Evolutionary conservation across 2,329 filamentous ascomycete species (phyloP).

Genomic region (Zymoseptoria pseudotritici): DNA sequence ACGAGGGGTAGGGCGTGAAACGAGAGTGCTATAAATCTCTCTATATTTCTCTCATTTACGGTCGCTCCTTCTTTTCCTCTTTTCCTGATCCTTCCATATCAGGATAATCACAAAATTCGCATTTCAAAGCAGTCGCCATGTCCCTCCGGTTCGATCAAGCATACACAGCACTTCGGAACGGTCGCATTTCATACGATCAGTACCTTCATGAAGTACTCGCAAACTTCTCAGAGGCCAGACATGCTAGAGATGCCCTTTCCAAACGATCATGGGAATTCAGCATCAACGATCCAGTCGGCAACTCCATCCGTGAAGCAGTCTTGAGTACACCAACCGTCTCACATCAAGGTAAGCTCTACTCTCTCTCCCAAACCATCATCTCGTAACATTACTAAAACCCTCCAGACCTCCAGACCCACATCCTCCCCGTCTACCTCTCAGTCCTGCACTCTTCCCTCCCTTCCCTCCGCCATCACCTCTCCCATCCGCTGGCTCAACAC

Average conservation of each 20-base stretch:
- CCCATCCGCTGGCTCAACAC: not conserved
- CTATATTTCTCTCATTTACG: not conserved
- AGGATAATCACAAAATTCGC: not conserved
- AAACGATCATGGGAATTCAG: slow-evolving; percentile 10
- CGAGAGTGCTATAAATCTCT: not conserved
- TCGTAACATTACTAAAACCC: too few relatives aligned
- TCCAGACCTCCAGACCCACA: not conserved
- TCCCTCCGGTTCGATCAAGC: slow-evolving; percentile 16
- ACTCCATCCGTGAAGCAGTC: slow-evolving; percentile 13
- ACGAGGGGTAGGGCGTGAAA: not conserved
- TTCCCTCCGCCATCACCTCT: slow-evolving; percentile 3
- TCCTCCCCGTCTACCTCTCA: slow-evolving; percentile 7
- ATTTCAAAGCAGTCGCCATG: slow-evolving; percentile 1
- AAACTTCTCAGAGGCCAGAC: slow-evolving; percentile 9
- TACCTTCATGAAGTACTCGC: slow-evolving; percentile 13
- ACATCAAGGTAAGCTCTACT: slow-evolving; percentile 2
- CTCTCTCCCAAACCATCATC: not conserved
- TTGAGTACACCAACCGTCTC: slow-evolving; percentile 4
- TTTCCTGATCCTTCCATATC: not conserved
- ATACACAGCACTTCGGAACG: slow-evolving; percentile 8
- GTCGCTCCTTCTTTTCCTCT: not conserved
- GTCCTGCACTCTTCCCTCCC: slow-evolving; percentile 6
- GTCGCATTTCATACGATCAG: slow-evolving; percentile 8
- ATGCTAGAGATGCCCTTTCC: slow-evolving; percentile 8
- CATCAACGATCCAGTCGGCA: slow-evolving; percentile 14